Conservation (phyloP, 2,329 filamentous ascomycete species). For the Fusarium oxysporum region DNA sequence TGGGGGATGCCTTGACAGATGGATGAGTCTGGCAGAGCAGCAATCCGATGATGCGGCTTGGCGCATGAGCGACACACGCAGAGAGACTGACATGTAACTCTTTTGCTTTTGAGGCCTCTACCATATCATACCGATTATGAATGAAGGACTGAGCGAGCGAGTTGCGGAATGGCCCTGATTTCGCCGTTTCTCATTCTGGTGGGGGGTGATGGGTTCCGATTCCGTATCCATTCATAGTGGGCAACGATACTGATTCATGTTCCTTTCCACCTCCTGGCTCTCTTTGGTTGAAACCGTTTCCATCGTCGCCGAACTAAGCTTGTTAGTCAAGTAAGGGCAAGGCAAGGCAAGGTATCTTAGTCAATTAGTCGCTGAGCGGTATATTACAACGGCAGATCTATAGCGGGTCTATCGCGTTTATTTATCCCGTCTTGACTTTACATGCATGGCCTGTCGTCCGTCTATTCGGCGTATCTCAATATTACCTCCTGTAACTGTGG, state of each 20-base stretch:
- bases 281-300: background rate
- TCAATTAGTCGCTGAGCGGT: background rate
- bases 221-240: background rate
- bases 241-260: conserved; percentile 13
- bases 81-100: background rate
- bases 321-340: background rate
- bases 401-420: conserved; percentile 8
- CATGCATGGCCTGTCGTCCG: background rate
- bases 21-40: conserved; percentile 10
- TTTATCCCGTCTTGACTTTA: background rate
- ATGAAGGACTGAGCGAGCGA: background rate
- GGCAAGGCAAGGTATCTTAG: background rate
- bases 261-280: background rate
- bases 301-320: background rate
- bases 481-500: background rate
- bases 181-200: background rate
- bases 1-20: background rate
- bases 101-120: conserved; percentile 11
- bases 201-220: background rate
- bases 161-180: background rate
- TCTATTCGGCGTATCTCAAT: background rate
- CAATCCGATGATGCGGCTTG: conserved; percentile 34
- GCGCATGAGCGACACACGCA: conserved; percentile 30
- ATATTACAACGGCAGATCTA: background rate
- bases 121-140: background rate